A percentile compares a stretch with the other conserved stretches of the same genome.
These are phyloP conservation scores for Metschnikowia borealis DNA, from an alignment of 805 yeast genomes.

Conservation along the genomic window DNA sequence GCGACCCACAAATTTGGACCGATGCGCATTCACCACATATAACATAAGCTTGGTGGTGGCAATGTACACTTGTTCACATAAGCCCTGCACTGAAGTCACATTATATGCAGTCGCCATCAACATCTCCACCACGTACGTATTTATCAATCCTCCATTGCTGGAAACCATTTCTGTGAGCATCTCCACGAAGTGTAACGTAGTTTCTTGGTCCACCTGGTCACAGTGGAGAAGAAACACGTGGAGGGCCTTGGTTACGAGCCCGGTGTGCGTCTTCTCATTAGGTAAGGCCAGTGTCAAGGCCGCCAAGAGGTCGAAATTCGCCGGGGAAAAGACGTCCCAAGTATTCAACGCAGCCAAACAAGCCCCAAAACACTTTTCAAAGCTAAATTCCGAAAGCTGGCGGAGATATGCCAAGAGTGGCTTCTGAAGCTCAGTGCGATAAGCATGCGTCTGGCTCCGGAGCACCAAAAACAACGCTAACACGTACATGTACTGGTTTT, in stretches of 20 bases:
- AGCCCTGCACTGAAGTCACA: constrained; percentile 10
- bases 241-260: constrained; percentile 27
- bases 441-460: background rate
- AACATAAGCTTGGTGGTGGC: constrained; percentile 51
- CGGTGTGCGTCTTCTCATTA: constrained; percentile 12
- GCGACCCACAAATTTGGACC: constrained; percentile 67
- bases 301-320: constrained; percentile 20
- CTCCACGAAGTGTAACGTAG: constrained; percentile 12
- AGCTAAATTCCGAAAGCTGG: constrained; percentile 6
- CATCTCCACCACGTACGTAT: constrained; percentile 64
- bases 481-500: constrained; percentile 6
- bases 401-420: constrained; percentile 4
- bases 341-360: constrained; percentile 17
- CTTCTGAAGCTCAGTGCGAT: background rate
- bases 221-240: constrained; percentile 17
- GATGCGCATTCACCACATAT: constrained; percentile 58
- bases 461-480: constrained; percentile 15
- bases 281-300: constrained; percentile 14
- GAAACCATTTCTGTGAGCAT: constrained; percentile 41
- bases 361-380: constrained; percentile 12
- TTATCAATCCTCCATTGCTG: constrained; percentile 52
- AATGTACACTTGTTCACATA: constrained; percentile 25
- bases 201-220: constrained; percentile 6
- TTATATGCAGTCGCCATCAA: constrained; percentile 39
- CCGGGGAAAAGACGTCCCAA: constrained; percentile 10